Evolutionary conservation across 495 filamentous ascomycete genomes (phyloP).

Genomic region (Pseudomonodictys pantanalensis): DNA sequence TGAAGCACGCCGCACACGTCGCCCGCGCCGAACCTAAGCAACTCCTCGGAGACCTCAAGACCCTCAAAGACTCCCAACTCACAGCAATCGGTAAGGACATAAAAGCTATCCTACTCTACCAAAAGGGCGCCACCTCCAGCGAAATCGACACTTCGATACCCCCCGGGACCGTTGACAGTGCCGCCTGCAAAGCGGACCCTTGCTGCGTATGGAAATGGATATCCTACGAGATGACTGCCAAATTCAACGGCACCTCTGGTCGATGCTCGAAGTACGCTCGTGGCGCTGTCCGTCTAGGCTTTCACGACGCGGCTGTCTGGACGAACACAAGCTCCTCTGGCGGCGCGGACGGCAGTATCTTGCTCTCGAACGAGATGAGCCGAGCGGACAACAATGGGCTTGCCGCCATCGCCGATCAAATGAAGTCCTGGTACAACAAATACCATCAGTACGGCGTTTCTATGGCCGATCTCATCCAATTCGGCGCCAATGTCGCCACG

Average conservation of each 20-base stretch:
- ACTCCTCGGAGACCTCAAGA: constrained; percentile 28
- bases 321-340: constrained; percentile 20
- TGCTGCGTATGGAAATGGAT: constrained; percentile 36
- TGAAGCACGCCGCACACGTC: constrained; percentile 4
- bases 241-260: constrained; percentile 32
- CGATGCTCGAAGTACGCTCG: constrained; percentile 34
- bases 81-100: constrained; percentile 30
- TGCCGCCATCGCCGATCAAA: constrained; percentile 4
- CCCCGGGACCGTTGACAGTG: constrained; percentile 22
- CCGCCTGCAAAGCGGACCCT: constrained; percentile 29
- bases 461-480: constrained; percentile 37
- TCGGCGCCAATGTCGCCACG: constrained; percentile 34
- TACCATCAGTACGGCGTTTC: constrained; percentile 29
- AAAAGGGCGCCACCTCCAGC: constrained; percentile 3
- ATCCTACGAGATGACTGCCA: constrained; percentile 31
- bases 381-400: constrained; percentile 32
- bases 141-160: constrained; percentile 24
- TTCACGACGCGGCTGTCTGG: constrained; percentile 39
- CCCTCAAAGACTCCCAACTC: constrained; percentile 18
- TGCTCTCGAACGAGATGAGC: constrained; percentile 30
- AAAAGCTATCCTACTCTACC: constrained; percentile 23
- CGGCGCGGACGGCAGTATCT: constrained; percentile 36
- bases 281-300: constrained; percentile 34
- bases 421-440: constrained; percentile 30
- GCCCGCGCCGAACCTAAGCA: constrained; percentile 21